phyloP scores from a whole-genome alignment of 225 moss, liverwort and hornwort species.

The Thuidium tamariscinum region DNA sequence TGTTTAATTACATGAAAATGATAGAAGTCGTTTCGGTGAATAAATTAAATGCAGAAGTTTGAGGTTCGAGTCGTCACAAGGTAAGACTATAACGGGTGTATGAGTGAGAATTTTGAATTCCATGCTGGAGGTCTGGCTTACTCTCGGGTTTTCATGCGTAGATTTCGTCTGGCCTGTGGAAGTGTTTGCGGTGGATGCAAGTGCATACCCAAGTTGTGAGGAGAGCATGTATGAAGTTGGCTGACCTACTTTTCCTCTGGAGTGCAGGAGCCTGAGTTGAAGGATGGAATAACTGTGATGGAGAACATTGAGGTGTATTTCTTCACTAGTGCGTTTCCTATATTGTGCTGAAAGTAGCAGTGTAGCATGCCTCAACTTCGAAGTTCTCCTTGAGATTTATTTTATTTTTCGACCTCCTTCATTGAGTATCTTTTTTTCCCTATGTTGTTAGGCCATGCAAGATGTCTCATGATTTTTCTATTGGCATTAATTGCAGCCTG shows the following conservation, averaged over 20 bases:
- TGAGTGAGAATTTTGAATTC: neutral
- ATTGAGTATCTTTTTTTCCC: neutral
- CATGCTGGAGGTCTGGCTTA: neutral
- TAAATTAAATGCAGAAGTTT: neutral
- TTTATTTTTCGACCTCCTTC: neutral
- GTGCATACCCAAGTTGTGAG: neutral
- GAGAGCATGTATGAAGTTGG: neutral
- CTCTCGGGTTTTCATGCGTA: neutral
- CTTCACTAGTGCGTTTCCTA: neutral
- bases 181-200: neutral
- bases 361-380: neutral
- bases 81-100: neutral
- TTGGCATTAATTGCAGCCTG: slow-evolving; percentile 44
- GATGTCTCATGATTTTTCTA: neutral
- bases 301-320: slow-evolving; percentile 80
- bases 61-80: neutral
- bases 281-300: slow-evolving; percentile 79
- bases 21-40: neutral
- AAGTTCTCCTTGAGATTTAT: neutral
- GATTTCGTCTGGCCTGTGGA: neutral
- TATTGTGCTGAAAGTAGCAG: neutral
- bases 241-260: neutral
- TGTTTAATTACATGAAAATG: neutral
- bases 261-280: slow-evolving; percentile 77
- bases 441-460: neutral